A percentile compares a stretch with the other conserved stretches of the same genome.
phyloP scores from a whole-genome alignment of 2,329 filamentous ascomycete species.

The Aspergillus unguis region DNA sequence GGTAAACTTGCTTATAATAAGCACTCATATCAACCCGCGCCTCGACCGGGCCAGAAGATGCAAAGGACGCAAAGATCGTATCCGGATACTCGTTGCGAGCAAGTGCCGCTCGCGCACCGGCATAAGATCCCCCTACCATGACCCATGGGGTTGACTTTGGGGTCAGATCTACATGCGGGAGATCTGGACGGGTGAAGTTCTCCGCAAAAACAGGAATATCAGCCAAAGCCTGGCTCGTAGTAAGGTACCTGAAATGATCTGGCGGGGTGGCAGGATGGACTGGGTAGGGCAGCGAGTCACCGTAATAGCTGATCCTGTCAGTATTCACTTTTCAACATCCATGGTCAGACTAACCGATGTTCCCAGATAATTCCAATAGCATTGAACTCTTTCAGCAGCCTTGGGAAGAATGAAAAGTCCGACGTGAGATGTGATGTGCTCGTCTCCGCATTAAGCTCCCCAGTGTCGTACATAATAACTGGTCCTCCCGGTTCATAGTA shows the following conservation, averaged over 20 bases:
- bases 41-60: constrained; percentile 46
- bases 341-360: constrained; percentile 35
- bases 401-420: constrained; percentile 26
- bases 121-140: constrained; percentile 47
- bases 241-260: constrained; percentile 43
- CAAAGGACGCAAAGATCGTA: constrained; percentile 40
- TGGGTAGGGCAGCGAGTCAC: constrained; percentile 39
- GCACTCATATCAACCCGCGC: constrained; percentile 49
- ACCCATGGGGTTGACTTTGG: constrained; percentile 45
- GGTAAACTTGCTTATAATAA: constrained; percentile 51
- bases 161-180: constrained; percentile 35
- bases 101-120: constrained; percentile 45
- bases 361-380: constrained; percentile 43
- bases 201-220: constrained; percentile 46
- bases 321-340: neutral
- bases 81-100: constrained; percentile 43
- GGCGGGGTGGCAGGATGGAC: constrained; percentile 34
- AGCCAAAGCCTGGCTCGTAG: constrained; percentile 43
- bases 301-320: constrained; percentile 38
- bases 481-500: constrained; percentile 56
- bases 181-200: constrained; percentile 34
- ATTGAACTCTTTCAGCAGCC: constrained; percentile 35
- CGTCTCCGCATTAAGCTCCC: constrained; percentile 42
- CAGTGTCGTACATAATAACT: constrained; percentile 49
- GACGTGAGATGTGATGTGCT: constrained; percentile 11